Base-by-base conservation (phyloP, 495 filamentous ascomycete species). In the Aspergillus steynii region DNA sequence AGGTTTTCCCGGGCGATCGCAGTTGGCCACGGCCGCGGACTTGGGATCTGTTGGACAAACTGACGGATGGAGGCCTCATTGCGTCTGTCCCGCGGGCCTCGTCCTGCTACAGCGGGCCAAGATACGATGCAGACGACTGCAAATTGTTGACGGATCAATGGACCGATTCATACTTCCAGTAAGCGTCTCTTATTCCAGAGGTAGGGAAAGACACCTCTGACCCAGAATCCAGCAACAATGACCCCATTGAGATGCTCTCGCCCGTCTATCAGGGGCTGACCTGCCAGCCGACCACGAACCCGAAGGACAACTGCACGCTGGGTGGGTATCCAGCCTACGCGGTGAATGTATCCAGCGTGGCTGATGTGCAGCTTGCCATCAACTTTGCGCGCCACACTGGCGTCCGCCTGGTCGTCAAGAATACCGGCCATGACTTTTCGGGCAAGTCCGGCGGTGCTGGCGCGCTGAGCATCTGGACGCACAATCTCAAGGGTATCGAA, bases 351-450 rank as follows among this genome's bases (percentile, higher is more conserved):
- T 81, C 72, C 47, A 83, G 65, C 4, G 80, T 81, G 15, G 75
- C 75, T 53, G 80, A 91, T 57, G 71, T 89, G 32, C 81, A 84
- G 59, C 74, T 79, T 8, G 82, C 83, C 0, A 78, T 90, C 20
- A 84, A 84, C 66, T 89, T 88, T 73, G 87, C 87, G 2, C 76
- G 81, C 50, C 82, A 88, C 26, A 74, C 75, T 26, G 81, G 82
- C 27, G 59, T 90, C 0, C 75, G 87, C 46, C 71, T 91, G 2
- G 74, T 86, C 0, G 78, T 90, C 55, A 89, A 88, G 77, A 90
- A 89, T 62, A 92, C 88, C 2, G 88, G 89, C 29, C 88, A 90
- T 61, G 86, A 88, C 65, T 87, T 84, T 72, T 73, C 71, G 37
- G 86, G 83, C 57, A 86, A 85, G 71, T 81, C 82, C 5, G 80